Conservation (phyloP, 805 yeast species). For the Lipomyces mesembrius region DNA sequence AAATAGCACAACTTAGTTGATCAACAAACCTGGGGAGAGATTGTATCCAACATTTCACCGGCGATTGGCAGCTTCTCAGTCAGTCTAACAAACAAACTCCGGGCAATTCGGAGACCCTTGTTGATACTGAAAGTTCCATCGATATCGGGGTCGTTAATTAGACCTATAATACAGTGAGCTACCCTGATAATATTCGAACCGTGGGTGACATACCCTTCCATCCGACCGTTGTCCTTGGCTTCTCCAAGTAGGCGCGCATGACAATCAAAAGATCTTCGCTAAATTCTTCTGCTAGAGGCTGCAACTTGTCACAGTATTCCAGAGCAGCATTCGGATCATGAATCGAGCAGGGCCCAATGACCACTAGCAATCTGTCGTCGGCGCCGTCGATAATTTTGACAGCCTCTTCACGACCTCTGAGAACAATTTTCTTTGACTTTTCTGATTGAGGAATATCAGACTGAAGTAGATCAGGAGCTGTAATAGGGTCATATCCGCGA, state of each 20-base stretch:
- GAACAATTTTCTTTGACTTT: constrained; percentile 63
- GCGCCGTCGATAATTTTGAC: constrained; percentile 73
- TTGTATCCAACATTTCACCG: constrained; percentile 96
- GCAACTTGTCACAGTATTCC: constrained; percentile 77
- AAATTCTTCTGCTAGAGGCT: constrained; percentile 61
- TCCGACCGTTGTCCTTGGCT: constrained; percentile 98
- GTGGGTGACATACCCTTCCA: constrained; percentile 75
- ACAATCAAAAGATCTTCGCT: constrained; percentile 79
- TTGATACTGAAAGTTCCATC: constrained; percentile 91
- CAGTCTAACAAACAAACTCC: constrained; percentile 82
- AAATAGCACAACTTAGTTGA: background rate
- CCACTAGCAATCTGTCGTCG: constrained; percentile 85
- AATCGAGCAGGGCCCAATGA: constrained; percentile 96
- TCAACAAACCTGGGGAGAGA: constrained; percentile 63
- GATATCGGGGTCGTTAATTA: constrained; percentile 95
- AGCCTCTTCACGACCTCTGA: constrained; percentile 77
- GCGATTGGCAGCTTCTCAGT: constrained; percentile 90
- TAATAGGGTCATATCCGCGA: constrained; percentile 89
- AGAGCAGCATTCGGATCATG: constrained; percentile 93
- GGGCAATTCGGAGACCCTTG: constrained; percentile 87
- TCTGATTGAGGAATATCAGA: constrained; percentile 76
- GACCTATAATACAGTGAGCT: constrained; percentile 37
- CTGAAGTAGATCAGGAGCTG: constrained; percentile 93
- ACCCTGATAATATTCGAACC: background rate
- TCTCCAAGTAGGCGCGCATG: constrained; percentile 97